phyloP scores from a whole-genome alignment of 2,329 filamentous ascomycete genomes.

The Neocatenulostroma microsporum region DNA sequence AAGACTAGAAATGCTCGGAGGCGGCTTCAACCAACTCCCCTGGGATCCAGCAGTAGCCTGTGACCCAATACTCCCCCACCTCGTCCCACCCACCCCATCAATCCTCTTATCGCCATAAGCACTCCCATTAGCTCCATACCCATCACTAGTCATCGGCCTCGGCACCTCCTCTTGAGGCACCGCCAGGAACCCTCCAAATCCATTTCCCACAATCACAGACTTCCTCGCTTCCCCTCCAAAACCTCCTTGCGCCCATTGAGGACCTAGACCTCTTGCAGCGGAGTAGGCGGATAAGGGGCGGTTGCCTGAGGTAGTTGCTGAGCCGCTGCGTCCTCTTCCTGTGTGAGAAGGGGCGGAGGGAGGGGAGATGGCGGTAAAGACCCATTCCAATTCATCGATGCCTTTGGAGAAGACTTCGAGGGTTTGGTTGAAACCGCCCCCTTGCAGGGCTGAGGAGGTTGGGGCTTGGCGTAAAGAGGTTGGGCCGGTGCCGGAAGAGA shows the following conservation, averaged over 20 bases:
- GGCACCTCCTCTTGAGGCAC: constrained; percentile 48
- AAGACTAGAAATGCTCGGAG: constrained; percentile 19
- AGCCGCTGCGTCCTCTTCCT: not conserved
- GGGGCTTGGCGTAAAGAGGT: not conserved
- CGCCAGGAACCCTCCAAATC: constrained; percentile 58
- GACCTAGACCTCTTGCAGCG: constrained; percentile 42
- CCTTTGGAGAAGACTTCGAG: constrained; percentile 60
- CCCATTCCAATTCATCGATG: constrained; percentile 61
- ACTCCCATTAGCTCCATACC: constrained; percentile 13
- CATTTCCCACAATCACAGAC: constrained; percentile 59
- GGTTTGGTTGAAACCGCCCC: constrained; percentile 43
- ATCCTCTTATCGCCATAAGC: constrained; percentile 5
- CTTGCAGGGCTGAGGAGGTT: constrained; percentile 1
- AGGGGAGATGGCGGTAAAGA: constrained; percentile 55
- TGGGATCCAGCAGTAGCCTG: constrained; percentile 11
- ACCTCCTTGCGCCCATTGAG: constrained; percentile 43
- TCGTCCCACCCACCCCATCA: constrained; percentile 10
- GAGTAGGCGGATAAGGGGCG: constrained; percentile 40
- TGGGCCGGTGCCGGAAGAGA: constrained; percentile 7
- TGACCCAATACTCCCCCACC: constrained; percentile 11
- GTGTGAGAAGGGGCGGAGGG: constrained; percentile 11
- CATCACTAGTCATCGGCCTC: constrained; percentile 24
- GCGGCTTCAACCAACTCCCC: constrained; percentile 21
- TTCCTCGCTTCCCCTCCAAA: constrained; percentile 50
- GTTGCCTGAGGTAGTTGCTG: constrained; percentile 27